Conservation (phyloP, 495 filamentous ascomycete genomes). For the Astrothelium macrocarpum region DNA sequence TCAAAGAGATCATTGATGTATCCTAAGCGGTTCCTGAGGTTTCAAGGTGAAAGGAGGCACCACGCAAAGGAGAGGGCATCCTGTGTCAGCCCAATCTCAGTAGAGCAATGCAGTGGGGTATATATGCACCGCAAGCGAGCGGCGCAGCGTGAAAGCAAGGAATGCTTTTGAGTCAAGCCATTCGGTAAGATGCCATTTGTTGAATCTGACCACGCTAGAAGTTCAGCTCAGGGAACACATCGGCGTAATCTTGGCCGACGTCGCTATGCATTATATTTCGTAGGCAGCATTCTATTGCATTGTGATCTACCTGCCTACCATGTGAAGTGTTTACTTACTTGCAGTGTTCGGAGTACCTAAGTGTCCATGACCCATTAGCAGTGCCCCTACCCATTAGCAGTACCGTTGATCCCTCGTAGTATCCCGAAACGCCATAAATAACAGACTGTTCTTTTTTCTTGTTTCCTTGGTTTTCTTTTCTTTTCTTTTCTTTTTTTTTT, state of each 20-base stretch:
- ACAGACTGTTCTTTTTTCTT: no score
- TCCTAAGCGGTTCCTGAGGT: not conserved
- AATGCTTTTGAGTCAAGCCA: not conserved
- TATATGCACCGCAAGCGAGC: not conserved
- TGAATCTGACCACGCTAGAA: not conserved
- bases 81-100: not conserved
- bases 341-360: no score
- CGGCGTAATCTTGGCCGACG: not conserved
- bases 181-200: not conserved
- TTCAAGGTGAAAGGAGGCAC: not conserved
- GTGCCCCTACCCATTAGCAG: no score
- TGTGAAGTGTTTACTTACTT: no score
- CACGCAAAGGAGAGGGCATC: not conserved
- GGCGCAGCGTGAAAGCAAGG: not conserved
- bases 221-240: not conserved
- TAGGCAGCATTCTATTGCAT: constrained; percentile 1
- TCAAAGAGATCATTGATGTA: not conserved
- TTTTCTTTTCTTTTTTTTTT: not conserved
- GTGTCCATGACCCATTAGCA: no score
- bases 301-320: not conserved
- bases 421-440: no score
- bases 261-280: not conserved
- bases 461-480: no score
- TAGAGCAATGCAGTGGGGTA: not conserved
- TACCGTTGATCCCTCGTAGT: no score